phyloP scores from a whole-genome alignment of 2,329 filamentous ascomycete genomes.

The Plectosphaerella plurivora region DNA sequence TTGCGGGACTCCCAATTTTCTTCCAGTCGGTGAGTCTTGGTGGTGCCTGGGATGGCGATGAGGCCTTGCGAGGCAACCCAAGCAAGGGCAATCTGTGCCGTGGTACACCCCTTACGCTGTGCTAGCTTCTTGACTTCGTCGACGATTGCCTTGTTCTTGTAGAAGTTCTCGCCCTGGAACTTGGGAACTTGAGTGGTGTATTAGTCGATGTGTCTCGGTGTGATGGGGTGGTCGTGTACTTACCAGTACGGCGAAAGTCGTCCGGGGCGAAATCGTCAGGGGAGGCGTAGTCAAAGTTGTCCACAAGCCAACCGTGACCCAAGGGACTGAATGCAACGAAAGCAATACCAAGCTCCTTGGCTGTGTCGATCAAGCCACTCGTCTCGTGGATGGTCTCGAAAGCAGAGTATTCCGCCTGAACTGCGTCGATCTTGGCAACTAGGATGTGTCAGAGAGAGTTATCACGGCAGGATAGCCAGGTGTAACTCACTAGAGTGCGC shows the following conservation, averaged over 20 bases:
- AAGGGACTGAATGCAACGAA: slow-evolving; percentile 47
- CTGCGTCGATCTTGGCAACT: slow-evolving; percentile 32
- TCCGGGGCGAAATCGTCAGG: slow-evolving; percentile 35
- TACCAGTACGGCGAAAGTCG: slow-evolving; percentile 33
- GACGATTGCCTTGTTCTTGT: slow-evolving; percentile 44
- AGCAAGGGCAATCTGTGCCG: slow-evolving; percentile 49
- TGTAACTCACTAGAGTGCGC: slow-evolving; percentile 27
- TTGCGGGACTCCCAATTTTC: slow-evolving; percentile 48
- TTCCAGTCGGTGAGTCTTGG: slow-evolving; percentile 47
- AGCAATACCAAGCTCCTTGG: slow-evolving; percentile 24
- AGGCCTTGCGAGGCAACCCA: slow-evolving; percentile 50
- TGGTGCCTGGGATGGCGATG: slow-evolving; percentile 60
- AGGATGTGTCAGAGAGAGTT: slow-evolving; percentile 29
- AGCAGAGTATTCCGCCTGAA: slow-evolving; percentile 5
- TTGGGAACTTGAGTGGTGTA: slow-evolving; percentile 28
- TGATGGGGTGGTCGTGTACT: not conserved
- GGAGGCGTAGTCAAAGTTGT: slow-evolving; percentile 26
- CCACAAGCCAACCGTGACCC: slow-evolving; percentile 45
- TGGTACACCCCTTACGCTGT: slow-evolving; percentile 40
- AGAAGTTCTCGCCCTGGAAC: slow-evolving; percentile 45
- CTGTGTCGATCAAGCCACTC: slow-evolving; percentile 1
- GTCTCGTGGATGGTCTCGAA: slow-evolving; percentile 36
- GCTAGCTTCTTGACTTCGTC: slow-evolving; percentile 41
- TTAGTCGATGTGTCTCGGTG: no score
- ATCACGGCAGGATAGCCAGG: slow-evolving; percentile 8